Evolutionary conservation across 2,329 filamentous ascomycete species (phyloP), one percentile per base, ranked within the genome.

Genomic region (Geoglossum cookeanum): DNA sequence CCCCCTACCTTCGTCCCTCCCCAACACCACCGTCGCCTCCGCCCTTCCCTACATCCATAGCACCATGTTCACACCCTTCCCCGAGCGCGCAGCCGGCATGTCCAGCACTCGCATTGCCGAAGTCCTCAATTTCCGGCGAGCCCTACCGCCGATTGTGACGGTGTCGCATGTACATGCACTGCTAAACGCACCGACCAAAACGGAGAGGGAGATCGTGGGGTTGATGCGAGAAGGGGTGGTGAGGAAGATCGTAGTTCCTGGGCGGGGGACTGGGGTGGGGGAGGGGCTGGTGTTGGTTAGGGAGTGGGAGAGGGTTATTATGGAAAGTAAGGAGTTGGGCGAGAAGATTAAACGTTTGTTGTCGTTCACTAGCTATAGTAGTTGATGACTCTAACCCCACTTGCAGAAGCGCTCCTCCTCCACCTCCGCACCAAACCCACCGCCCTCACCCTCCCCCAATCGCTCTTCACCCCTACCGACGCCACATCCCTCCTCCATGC

Each of bases 141-240:
- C 68, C 13, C 67, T 86, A 44, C 82, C 85, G 8, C 80, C 79
- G 0, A 71, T 87, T 27, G 79, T 84, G 4, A 83, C 80, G 0
- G 67, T 81, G 22, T 77, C 80, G 1, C 84, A 89, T 65, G 66
- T 89, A 5, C 78, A 83, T 60, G 77, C 82, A 1, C 68, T 87
- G 1, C 73, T 84, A 49, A 69, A 69, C 8, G 80, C 78, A 1
- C 78, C 83, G 1, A 85, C 83, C 0, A 73, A 71, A 1, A 79
- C 80, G 1, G 84, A 88, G 67, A 73, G 84, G 51, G 84, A 86
- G 65, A 74, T 85, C 22, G 81, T 78, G 3, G 75, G 80, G 62
- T 72, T 87, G 39, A 68, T 77, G 17, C 70, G 73, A 11, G 72
- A 71, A 9, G 83, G 84, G 0, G 69, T 75, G 3, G 59, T 87